Conservation (phyloP, 2,329 filamentous ascomycete genomes). For the Byssochlamys sp. region DNA sequence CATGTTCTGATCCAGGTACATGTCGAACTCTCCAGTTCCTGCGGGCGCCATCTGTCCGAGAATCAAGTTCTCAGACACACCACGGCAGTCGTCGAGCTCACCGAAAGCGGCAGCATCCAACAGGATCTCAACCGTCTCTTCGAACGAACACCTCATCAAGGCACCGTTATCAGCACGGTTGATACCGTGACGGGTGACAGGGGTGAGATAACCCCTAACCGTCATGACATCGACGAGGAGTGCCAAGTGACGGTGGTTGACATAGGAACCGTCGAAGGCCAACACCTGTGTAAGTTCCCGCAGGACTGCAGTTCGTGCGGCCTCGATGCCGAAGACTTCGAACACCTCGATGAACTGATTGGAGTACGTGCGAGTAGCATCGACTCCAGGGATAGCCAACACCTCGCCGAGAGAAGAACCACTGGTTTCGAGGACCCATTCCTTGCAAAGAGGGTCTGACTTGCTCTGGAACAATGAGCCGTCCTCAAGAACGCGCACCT, state of each 20-base stretch:
- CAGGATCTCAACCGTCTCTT: slow-evolving; percentile 96
- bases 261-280: slow-evolving; percentile 97
- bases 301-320: slow-evolving; percentile 74
- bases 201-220: slow-evolving; percentile 83
- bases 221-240: slow-evolving; percentile 97
- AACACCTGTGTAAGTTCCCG: slow-evolving; percentile 84
- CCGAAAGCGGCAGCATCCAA: slow-evolving; percentile 89
- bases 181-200: slow-evolving; percentile 95
- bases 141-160: slow-evolving; percentile 97
- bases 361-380: slow-evolving; percentile 74
- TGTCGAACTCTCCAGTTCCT: slow-evolving; percentile 91
- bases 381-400: slow-evolving; percentile 76
- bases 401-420: slow-evolving; percentile 80
- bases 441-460: slow-evolving; percentile 64
- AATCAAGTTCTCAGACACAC: slow-evolving; percentile 98
- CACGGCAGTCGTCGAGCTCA: slow-evolving; percentile 92
- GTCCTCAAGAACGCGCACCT: slow-evolving; percentile 56
- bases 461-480: slow-evolving; percentile 67
- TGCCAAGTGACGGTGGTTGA: slow-evolving; percentile 95
- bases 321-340: slow-evolving; percentile 92
- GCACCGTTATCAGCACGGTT: slow-evolving; percentile 96
- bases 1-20: slow-evolving; percentile 89
- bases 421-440: slow-evolving; percentile 93
- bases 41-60: slow-evolving; percentile 93
- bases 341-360: slow-evolving; percentile 95